Conservation (phyloP, 1,284 basidiomycete species). For the Microbotryum intermedium region DNA sequence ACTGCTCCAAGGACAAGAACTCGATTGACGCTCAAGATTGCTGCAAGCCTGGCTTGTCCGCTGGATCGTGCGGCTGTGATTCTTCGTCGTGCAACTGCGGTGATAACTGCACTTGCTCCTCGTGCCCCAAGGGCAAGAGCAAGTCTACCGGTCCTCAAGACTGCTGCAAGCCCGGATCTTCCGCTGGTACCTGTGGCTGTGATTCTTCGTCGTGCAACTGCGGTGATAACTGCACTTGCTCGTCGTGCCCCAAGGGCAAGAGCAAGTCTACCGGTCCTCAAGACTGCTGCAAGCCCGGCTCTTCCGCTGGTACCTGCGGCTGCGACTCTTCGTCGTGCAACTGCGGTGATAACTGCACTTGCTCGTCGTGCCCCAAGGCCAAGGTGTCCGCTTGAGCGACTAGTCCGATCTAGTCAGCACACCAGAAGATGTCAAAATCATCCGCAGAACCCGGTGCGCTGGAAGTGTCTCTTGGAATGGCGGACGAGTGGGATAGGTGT, state of each 20-base stretch:
- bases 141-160: too few species aligned
- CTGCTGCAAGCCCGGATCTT: not conserved
- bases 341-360: not conserved
- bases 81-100: conserved; percentile 2
- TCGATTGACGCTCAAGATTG: too few species aligned
- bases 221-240: not conserved
- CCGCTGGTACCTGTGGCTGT: not conserved
- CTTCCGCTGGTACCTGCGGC: not conserved
- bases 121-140: not conserved
- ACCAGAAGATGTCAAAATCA: too few species aligned
- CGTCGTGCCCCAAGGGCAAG: not conserved
- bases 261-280: conserved; percentile 1
- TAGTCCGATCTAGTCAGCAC: too few species aligned
- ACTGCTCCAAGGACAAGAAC: too few species aligned
- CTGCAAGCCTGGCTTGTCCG: too few species aligned
- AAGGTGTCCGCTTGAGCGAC: too few species aligned
- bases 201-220: not conserved
- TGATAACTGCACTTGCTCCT: not conserved
- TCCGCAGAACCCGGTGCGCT: too few species aligned
- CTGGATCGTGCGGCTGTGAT: not conserved
- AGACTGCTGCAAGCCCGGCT: not conserved
- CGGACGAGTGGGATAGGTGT: too few species aligned
- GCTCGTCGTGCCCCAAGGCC: not conserved
- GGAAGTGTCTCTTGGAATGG: too few species aligned
- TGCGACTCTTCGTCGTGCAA: too few species aligned